Evolutionary conservation across 2,329 filamentous ascomycete genomes (phyloP).

Genomic region (Dothideomycetes sp.): DNA sequence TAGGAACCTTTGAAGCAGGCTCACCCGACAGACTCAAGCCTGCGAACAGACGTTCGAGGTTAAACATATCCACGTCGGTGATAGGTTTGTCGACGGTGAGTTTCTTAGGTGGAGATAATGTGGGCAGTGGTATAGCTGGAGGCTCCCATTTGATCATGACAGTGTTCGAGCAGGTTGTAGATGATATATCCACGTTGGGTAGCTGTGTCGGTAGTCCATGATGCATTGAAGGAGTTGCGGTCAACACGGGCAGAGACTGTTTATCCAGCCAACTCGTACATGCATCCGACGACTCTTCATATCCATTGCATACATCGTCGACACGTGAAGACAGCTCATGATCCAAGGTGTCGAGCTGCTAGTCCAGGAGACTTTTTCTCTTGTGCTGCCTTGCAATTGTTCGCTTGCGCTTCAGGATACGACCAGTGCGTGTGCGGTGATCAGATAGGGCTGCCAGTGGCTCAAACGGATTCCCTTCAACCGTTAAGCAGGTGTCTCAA

Average conservation of each 20-base stretch:
- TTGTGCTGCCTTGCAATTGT: neutral
- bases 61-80: neutral
- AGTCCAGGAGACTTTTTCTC: neutral
- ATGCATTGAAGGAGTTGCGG: no score
- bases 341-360: constrained; percentile 1
- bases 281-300: neutral
- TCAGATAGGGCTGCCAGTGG: neutral
- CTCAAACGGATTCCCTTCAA: constrained; percentile 9
- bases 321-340: neutral
- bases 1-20: neutral
- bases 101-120: neutral
- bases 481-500: neutral
- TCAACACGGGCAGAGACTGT: no score
- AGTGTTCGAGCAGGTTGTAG: neutral
- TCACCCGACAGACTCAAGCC: neutral
- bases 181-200: neutral
- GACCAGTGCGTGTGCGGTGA: neutral
- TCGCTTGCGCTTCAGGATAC: constrained; percentile 1
- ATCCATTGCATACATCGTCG: neutral
- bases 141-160: constrained; percentile 9
- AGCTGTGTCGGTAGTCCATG: no score
- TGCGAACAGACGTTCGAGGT: neutral
- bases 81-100: neutral
- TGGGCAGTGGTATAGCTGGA: neutral
- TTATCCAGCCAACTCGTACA: no score